These are phyloP conservation scores for Chaetomium tenue DNA, from an alignment of 495 filamentous ascomycete species.

Conservation along the genomic window DNA sequence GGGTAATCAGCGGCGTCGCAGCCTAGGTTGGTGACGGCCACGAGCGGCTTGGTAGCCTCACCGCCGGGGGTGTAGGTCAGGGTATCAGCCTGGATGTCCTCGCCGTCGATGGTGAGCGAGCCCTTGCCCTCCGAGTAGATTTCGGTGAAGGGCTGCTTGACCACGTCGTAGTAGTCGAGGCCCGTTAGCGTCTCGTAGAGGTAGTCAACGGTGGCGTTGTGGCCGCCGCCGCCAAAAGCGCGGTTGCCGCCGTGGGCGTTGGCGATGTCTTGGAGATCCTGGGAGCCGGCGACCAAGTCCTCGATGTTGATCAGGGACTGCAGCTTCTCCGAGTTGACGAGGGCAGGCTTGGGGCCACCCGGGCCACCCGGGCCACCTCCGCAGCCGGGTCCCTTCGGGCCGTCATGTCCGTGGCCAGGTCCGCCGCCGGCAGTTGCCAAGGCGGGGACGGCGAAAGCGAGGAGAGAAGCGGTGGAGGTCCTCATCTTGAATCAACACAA, in stretches of 20 bases:
- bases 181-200: slow-evolving; percentile 52
- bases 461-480: slow-evolving; percentile 15
- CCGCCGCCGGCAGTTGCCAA: slow-evolving; percentile 15
- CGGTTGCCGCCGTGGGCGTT: slow-evolving; percentile 45
- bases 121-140: slow-evolving; percentile 37
- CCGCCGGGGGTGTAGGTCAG: slow-evolving; percentile 49
- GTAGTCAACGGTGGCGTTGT: slow-evolving; percentile 64
- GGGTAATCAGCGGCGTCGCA: slow-evolving; percentile 59
- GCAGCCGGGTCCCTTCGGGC: neutral
- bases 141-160: slow-evolving; percentile 56
- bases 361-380: too few relatives aligned
- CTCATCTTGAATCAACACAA: slow-evolving; percentile 22
- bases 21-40: slow-evolving; percentile 54
- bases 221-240: slow-evolving; percentile 59
- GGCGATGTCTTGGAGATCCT: slow-evolving; percentile 47
- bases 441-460: slow-evolving; percentile 16
- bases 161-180: slow-evolving; percentile 59
- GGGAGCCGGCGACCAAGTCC: slow-evolving; percentile 44
- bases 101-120: slow-evolving; percentile 39
- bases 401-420: neutral
- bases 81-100: slow-evolving; percentile 25
- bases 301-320: slow-evolving; percentile 41
- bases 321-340: slow-evolving; percentile 29
- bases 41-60: slow-evolving; percentile 44
- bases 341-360: slow-evolving; percentile 10